Evolutionary conservation across 192 early-diverging fungal species (phyloP), one percentile per base, ranked within the genome.

Genomic region (Gamsiella multidivaricata): DNA sequence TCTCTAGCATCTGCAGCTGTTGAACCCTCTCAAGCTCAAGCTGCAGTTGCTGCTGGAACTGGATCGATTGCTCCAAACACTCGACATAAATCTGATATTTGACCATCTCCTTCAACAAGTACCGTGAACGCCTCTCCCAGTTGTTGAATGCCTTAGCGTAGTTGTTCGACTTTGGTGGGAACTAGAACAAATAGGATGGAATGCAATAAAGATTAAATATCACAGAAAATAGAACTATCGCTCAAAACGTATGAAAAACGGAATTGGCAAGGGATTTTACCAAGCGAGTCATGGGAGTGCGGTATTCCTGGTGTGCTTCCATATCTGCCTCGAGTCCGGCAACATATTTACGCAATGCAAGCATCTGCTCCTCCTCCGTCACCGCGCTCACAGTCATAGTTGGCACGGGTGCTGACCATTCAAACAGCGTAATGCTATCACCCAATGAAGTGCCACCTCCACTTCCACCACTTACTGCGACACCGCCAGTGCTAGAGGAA

Each of bases 51-150:
- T 45, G 28, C 31, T 71, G 60, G 45, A 41, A 63, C 10, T 61
- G 59, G 9, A 71, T 49, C 33, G 88, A 87, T 31, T 88, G 88
- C 69, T 92, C 88, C 70, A 94, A 66, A 26, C 84, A 86, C 58
- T 94, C 91, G 11, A 88, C 88, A 57, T 94, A 94, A 64, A 90
- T 91, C 68, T 92, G 90, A 60, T 93, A 91, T 67, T 93, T 94
- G 80, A 94, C 90, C 69, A 93, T 91, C 82, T 94, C 93, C 75
- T 92, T 88, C 39, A 94, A 68, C 31, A 94, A 78, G 70, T 92
- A 88, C 65, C 91, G 88, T 12, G 91, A 91, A 73, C 90, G 89
- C 56, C 86, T 83, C 81, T 94, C 93, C 93, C 93, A 94, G 66
- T 94, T 94, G 12, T 86, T 80, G 58, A 93, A 86, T 8, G 88